Base-by-base conservation (phyloP, 2,329 filamentous ascomycete genomes). In the Talaromyces funiculosus region DNA sequence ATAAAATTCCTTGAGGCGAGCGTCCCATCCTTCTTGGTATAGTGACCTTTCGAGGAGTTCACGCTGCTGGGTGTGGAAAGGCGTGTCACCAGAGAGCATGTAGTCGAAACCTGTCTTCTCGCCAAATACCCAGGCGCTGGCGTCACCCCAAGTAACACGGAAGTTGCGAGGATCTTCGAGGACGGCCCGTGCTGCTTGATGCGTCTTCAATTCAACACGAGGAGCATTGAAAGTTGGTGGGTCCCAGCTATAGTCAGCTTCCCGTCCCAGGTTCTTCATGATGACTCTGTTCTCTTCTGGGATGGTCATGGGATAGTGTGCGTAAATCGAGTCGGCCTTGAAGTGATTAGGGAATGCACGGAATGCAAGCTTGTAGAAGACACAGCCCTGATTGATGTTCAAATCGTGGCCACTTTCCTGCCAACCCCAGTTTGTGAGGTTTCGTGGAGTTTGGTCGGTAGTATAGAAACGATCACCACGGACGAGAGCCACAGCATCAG, bases 351-450 rank as follows among this genome's bases (percentile, higher is more conserved):
- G 91, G 79, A 95, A 91, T 0, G 90, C 89, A 4, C 88, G 84
- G 37, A 90, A 79, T 71, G 92, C 88, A 37, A 95, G 81, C 78
- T 94, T 95, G 80, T 92, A 92, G 74, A 93, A 90, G 12, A 92
- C 85, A 66, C 88, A 91, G 51, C 91, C 90, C 69, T 94, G 87
- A 73, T 94, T 89, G 65, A 93, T 75, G 61, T 82, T 84, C 22
- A 86, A 75, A 66, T 95, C 89, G 60, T 87, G 90, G 20, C 89
- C 81, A 3, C 84, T 88, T 70, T 91, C 88, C 59, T 85, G 84
- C 77, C 84, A 93, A 20, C 90, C 90, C 90, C 90, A 96, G 75
- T 90, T 92, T 1, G 90, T 95, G 51, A 95, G 75, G 66, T 86
- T 85, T 8, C 85, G 83, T 0, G 90, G 84, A 65, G 87, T 85